Evolutionary conservation across 306 rosid genomes (phyloP).

Genomic region (Acacia confusa): DNA sequence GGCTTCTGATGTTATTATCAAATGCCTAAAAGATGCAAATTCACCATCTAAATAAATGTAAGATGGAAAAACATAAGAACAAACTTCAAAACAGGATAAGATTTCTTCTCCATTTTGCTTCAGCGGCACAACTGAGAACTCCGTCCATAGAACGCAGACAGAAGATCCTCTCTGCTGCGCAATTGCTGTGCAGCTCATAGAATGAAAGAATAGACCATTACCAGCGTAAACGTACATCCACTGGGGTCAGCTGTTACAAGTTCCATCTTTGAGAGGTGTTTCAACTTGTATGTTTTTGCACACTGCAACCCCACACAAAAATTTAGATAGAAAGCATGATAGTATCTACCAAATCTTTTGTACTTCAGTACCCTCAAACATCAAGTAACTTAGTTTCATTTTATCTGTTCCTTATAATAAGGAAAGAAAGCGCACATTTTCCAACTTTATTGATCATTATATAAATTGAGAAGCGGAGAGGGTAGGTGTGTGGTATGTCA

Average conservation of each 20-base stretch:
- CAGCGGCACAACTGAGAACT: conserved; percentile 20
- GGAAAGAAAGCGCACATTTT: conserved; percentile 23
- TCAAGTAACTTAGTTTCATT: conserved; percentile 2
- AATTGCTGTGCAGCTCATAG: neutral
- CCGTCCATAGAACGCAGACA: conserved; percentile 10
- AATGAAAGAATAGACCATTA: conserved; percentile 44
- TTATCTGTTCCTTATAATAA: conserved; percentile 27
- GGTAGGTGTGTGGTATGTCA: neutral
- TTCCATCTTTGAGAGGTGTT: conserved; percentile 94
- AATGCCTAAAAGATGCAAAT: conserved; percentile 65
- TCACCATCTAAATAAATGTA: conserved; percentile 20
- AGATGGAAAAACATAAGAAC: conserved; percentile 11
- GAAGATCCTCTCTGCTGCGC: neutral
- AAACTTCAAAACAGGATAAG: conserved; percentile 15
- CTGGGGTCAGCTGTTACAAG: conserved; percentile 81
- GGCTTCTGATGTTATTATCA: conserved; percentile 89
- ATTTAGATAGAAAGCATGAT: conserved; percentile 15
- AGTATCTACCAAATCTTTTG: neutral
- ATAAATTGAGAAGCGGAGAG: neutral
- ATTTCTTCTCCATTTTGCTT: conserved; percentile 29
- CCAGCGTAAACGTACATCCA: conserved; percentile 93
- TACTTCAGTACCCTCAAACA: neutral
- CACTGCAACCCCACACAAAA: conserved; percentile 56
- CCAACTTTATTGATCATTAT: conserved; percentile 18
- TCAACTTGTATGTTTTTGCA: conserved; percentile 91